These are phyloP conservation scores for Lathyrus oleraceus DNA, from an alignment of 306 rosid genomes.

Conservation along the genomic window DNA sequence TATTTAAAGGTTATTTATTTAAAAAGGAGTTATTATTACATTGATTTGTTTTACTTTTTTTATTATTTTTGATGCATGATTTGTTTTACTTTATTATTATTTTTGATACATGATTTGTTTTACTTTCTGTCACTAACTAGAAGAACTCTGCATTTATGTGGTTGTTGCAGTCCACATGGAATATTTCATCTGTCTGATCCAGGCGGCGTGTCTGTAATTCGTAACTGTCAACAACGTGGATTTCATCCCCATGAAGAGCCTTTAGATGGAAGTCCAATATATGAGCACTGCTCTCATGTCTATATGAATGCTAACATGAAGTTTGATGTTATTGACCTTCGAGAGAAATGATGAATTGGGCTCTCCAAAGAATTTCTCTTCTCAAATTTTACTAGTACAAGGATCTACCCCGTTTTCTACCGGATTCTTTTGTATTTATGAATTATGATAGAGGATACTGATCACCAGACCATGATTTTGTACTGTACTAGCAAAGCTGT, in stretches of 20 bases:
- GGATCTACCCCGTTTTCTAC: constrained; percentile 28
- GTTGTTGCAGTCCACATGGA: constrained; percentile 87
- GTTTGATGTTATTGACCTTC: constrained; percentile 80
- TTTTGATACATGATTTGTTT: not conserved
- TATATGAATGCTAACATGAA: constrained; percentile 70
- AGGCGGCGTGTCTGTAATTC: constrained; percentile 83
- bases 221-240: constrained; percentile 90
- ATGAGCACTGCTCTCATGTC: constrained; percentile 98
- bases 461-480: constrained; percentile 36
- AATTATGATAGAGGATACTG: constrained; percentile 18
- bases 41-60: constrained; percentile 4
- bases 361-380: constrained; percentile 13
- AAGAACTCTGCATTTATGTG: constrained; percentile 33
- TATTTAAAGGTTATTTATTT: constrained; percentile 6
- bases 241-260: constrained; percentile 99
- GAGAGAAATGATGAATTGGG: constrained; percentile 45
- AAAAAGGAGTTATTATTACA: not conserved
- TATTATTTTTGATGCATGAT: too few relatives aligned
- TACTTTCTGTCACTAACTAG: constrained; percentile 26
- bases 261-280: constrained; percentile 75
- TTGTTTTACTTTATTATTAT: not conserved
- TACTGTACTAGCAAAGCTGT: constrained; percentile 28
- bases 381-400: constrained; percentile 23
- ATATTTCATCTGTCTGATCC: constrained; percentile 97
- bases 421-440: constrained; percentile 39